These are phyloP conservation scores for Colletotrichum godetiae DNA, from an alignment of 2,329 filamentous ascomycete species.

Conservation along the genomic window DNA sequence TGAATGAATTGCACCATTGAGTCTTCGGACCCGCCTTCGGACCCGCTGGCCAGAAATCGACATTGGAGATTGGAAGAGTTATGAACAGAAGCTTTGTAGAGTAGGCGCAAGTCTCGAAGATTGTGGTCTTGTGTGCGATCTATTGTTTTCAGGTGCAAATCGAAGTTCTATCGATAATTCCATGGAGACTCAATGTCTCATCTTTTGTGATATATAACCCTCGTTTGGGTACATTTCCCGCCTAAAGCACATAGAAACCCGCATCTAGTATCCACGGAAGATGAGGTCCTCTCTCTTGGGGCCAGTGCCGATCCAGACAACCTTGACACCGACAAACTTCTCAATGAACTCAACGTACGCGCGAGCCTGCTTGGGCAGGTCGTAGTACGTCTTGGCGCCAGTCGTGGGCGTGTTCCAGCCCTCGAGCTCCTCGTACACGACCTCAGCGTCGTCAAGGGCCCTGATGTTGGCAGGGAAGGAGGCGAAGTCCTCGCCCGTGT, in stretches of 20 bases:
- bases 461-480: constrained; percentile 74
- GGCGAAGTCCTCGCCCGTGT: constrained; percentile 59
- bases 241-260: not conserved
- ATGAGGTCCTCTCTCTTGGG: constrained; percentile 75
- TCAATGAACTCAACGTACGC: constrained; percentile 77
- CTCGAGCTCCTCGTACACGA: constrained; percentile 75
- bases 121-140: not conserved
- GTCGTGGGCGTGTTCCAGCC: constrained; percentile 77
- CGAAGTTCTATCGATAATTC: not conserved
- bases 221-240: not conserved
- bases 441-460: constrained; percentile 68
- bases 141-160: not conserved
- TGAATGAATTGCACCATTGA: no score
- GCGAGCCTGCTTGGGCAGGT: constrained; percentile 72
- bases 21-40: not conserved
- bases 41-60: not conserved
- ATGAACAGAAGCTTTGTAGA: not conserved
- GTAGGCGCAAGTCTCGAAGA: not conserved
- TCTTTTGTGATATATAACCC: not conserved
- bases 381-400: constrained; percentile 67
- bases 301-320: constrained; percentile 68
- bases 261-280: constrained; percentile 40
- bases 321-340: constrained; percentile 70
- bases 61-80: not conserved
- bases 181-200: not conserved